Percentiles rank a stretch among this genome's conserved stretches.
Conservation (phyloP, 1,284 basidiomycete species). For the Hemileccinum hortonii region DNA sequence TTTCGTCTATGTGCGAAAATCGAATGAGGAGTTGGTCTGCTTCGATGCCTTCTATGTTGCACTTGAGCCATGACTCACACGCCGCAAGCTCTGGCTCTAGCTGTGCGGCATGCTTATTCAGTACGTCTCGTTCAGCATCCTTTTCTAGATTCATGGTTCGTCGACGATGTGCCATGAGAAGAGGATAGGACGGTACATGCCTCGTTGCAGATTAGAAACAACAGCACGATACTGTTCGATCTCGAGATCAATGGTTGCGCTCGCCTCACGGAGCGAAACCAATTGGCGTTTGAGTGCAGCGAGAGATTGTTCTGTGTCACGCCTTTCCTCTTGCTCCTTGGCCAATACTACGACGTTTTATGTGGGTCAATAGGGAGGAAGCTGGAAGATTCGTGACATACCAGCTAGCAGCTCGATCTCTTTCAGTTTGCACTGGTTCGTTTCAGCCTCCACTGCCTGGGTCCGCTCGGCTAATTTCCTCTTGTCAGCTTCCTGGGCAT, state of each 20-base stretch:
- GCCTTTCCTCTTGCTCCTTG: slow-evolving; percentile 66
- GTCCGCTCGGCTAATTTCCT: slow-evolving; percentile 57
- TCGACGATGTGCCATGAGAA: background rate
- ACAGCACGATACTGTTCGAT: slow-evolving; percentile 65
- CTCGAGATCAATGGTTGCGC: slow-evolving; percentile 58
- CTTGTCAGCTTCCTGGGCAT: slow-evolving; percentile 55
- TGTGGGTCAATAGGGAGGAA: background rate
- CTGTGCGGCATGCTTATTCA: slow-evolving; percentile 58
- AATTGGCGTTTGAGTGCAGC: slow-evolving; percentile 64
- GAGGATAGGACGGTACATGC: slow-evolving; percentile 38
- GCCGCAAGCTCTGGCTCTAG: slow-evolving; percentile 56
- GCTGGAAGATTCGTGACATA: slow-evolving; percentile 33
- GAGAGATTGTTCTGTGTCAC: slow-evolving; percentile 63
- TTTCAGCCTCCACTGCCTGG: slow-evolving; percentile 61
- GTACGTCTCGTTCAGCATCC: slow-evolving; percentile 59
- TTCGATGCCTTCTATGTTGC: slow-evolving; percentile 73
- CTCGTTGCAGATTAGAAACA: slow-evolving; percentile 59
- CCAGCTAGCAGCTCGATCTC: slow-evolving; percentile 72
- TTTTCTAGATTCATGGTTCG: slow-evolving; percentile 53
- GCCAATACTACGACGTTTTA: slow-evolving; percentile 50
- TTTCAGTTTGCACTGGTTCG: slow-evolving; percentile 64
- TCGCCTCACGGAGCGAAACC: slow-evolving; percentile 56
- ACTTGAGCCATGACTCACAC: slow-evolving; percentile 61
- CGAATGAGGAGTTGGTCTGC: slow-evolving; percentile 70
- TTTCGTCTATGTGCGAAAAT: slow-evolving; percentile 66